Percentiles rank a stretch among this genome's conserved stretches.
Conservation (phyloP, 306 rosid species). For the Fragaria ananassa region DNA sequence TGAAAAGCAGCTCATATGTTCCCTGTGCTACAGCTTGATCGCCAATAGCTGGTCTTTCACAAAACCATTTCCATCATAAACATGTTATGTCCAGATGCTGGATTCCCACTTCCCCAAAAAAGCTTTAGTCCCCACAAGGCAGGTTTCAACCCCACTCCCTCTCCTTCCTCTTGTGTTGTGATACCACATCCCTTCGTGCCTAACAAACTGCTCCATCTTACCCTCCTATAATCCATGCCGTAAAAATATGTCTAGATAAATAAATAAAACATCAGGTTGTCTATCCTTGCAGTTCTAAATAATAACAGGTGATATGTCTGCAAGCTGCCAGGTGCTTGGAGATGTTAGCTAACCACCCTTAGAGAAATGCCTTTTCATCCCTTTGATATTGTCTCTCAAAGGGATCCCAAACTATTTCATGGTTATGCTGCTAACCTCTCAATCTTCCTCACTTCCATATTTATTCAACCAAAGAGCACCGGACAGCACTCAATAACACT, state of each 20-base stretch:
- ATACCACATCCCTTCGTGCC: neutral
- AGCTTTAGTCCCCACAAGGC: neutral
- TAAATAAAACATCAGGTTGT: neutral
- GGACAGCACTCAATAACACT: neutral
- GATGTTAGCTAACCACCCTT: neutral
- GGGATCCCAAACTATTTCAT: neutral
- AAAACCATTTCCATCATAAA: neutral
- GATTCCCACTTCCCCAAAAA: neutral
- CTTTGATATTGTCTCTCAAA: neutral
- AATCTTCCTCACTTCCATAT: neutral
- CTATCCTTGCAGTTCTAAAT: neutral
- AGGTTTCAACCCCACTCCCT: neutral
- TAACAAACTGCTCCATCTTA: neutral
- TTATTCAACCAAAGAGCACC: neutral
- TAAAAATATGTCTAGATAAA: too few relatives aligned
- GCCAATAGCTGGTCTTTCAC: neutral
- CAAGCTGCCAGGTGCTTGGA: neutral
- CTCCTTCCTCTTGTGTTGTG: neutral
- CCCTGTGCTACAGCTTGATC: neutral
- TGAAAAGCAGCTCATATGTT: too few relatives aligned
- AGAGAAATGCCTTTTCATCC: neutral
- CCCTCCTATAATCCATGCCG: neutral
- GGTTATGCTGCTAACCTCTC: too few relatives aligned
- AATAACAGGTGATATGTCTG: neutral
- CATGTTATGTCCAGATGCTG: neutral